Evolutionary conservation across 768 basidiomycete genomes (phyloP), one percentile per base, ranked within the genome.

Genomic region (Auriscalpium microsporum): DNA sequence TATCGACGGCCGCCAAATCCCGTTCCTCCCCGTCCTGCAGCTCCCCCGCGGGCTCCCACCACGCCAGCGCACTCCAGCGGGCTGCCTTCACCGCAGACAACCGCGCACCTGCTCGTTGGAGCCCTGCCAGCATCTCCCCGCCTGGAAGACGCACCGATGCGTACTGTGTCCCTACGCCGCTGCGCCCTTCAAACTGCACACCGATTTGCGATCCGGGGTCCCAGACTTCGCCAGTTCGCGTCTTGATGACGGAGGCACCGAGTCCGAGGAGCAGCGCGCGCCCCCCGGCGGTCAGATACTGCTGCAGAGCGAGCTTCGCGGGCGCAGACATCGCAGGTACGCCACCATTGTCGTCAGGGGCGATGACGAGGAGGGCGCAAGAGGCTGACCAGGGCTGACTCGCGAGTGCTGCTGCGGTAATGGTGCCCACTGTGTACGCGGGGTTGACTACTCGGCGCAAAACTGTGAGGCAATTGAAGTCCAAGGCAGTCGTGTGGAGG

Each of bases 351-450:
- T 45, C 55, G 33, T 35, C 78, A 54, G 83, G 77, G n/a, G 89
- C 82, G 55, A 95, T 71, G 50, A 94, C 86, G 16, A 97, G 78
- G 2, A 95, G 74, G 2, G 86, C 84, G 65, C 91, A 94, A 10
- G 78, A 76, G 7, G 72, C 64, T 38, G 79, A 68, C 94, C 94
- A 97, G 17, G 94, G 93, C 46, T 86, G 84, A 0, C 76, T 71
- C 1, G 75, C 69, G 6, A 97, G 71, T 2, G 78, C 67, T 42
- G 79, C 71, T 10, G 77, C 75, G 0, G 82, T 72, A 50, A 93
- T 75, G 14, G 81, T 68, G 56, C 90, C 89, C 45, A 95, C 82
- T 11, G 88, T 81, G 67, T 94, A 94, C 66, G 84, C 78, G 0
- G 90, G 85, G 13, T 76, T 64, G 17, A 95, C 80, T 33, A 87